phyloP scores from a whole-genome alignment of 2,329 filamentous ascomycete genomes.

The Stylonectria norvegica region DNA sequence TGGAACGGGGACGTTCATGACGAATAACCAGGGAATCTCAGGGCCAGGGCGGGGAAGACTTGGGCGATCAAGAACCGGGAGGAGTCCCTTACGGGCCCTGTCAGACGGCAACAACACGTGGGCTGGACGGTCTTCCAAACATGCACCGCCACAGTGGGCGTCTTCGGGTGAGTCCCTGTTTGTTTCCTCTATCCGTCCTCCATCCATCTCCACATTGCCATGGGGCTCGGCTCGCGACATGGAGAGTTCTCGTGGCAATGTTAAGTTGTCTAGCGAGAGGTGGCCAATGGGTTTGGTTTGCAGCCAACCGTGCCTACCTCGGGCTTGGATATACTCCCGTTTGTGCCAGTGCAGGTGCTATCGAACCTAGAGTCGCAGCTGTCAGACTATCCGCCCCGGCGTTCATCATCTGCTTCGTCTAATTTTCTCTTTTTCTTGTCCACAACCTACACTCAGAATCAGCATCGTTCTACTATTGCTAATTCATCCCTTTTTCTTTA shows the following conservation, averaged over 20 bases:
- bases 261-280: no score
- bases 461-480: slow-evolving; percentile 1
- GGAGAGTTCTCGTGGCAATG: no score
- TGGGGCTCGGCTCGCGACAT: no score
- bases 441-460: background rate
- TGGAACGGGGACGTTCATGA: slow-evolving; percentile 49
- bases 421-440: background rate
- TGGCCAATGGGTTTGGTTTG: no score
- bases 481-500: slow-evolving; percentile 9
- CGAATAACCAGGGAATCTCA: slow-evolving; percentile 61
- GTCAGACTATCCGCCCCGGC: no score
- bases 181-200: background rate
- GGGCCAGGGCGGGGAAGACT: slow-evolving; percentile 82
- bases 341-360: no score
- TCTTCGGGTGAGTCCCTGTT: slow-evolving; percentile 47
- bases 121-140: slow-evolving; percentile 47
- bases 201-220: background rate
- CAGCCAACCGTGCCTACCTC: no score
- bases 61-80: slow-evolving; percentile 61
- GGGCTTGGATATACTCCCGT: no score
- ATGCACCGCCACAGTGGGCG: slow-evolving; percentile 43
- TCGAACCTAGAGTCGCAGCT: no score
- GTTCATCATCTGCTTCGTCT: no score
- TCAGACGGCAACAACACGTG: slow-evolving; percentile 57
- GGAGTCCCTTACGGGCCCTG: slow-evolving; percentile 60